Percentiles rank a stretch among this genome's conserved stretches.
Conservation (phyloP, 495 filamentous ascomycete species). For the Podospora fimiseda region DNA sequence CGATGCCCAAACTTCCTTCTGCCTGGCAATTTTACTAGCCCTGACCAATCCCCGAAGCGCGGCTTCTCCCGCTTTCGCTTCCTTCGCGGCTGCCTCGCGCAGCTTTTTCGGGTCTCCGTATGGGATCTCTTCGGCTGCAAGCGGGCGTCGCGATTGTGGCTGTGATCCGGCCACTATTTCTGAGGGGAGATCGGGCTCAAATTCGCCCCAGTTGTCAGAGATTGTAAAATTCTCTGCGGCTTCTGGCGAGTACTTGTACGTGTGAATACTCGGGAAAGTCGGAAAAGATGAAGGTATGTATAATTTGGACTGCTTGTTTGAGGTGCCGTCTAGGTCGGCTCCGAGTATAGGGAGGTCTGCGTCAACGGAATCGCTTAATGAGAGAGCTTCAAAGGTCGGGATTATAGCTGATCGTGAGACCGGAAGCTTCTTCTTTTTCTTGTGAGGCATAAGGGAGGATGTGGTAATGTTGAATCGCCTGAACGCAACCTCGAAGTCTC, state of each 20-base stretch:
- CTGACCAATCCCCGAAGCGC: constrained; percentile 39
- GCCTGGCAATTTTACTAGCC: constrained; percentile 42
- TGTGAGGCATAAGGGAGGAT: constrained; percentile 32
- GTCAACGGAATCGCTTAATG: constrained; percentile 25
- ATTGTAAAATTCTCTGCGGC: constrained; percentile 22
- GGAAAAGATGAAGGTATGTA: constrained; percentile 42
- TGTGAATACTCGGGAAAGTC: constrained; percentile 39
- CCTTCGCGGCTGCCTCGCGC: constrained; percentile 37
- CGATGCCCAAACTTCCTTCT: constrained; percentile 40
- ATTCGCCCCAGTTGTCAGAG: constrained; percentile 19
- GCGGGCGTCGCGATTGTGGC: constrained; percentile 13
- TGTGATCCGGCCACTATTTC: constrained; percentile 11
- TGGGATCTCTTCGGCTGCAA: constrained; percentile 27
- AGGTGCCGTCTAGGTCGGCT: constrained; percentile 35
- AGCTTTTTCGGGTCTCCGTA: constrained; percentile 34
- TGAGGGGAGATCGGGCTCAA: constrained; percentile 11
- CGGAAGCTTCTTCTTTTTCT: constrained; percentile 25
- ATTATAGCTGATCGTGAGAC: constrained; percentile 26
- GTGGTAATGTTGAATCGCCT: constrained; percentile 31
- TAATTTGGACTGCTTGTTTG: constrained; percentile 34
- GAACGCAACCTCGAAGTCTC: constrained; percentile 36
- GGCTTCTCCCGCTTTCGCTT: constrained; percentile 40
- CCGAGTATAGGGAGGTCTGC: constrained; percentile 33
- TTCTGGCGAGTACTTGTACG: constrained; percentile 40
- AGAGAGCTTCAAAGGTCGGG: constrained; percentile 26